phyloP scores from a whole-genome alignment of 768 basidiomycete genomes.

The Leucosporidium yakuticum region DNA sequence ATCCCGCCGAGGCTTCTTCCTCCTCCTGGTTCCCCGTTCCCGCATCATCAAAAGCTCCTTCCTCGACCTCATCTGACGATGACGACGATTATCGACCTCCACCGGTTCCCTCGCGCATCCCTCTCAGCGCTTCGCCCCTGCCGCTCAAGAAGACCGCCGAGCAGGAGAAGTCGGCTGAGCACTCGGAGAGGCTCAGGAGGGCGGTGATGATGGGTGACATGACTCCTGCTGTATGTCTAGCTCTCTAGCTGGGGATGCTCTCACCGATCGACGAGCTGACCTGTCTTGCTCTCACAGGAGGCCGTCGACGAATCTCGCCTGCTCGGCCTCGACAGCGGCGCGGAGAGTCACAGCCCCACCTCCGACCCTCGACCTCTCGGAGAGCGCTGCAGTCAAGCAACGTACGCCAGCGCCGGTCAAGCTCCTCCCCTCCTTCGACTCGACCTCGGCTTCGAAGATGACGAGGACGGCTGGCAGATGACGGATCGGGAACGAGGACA shows the following conservation, averaged over 20 bases:
- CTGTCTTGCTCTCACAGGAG: not conserved
- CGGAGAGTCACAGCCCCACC: not conserved
- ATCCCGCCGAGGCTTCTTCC: too few species aligned
- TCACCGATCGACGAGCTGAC: too few species aligned
- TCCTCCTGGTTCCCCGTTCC: too few species aligned
- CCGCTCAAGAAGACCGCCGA: too few species aligned
- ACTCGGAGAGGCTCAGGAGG: not conserved
- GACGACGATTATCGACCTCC: too few species aligned
- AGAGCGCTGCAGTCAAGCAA: not conserved
- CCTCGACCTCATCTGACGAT: too few species aligned
- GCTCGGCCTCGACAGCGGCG: not conserved
- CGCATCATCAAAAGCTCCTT: too few species aligned
- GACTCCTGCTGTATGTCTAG: not conserved
- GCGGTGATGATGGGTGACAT: constrained; percentile 3
- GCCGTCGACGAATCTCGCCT: not conserved
- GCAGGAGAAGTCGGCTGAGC: not conserved
- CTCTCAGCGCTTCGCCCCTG: too few species aligned
- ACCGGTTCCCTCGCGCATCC: too few species aligned
- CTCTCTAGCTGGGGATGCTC: not conserved
- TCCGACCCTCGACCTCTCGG: constrained; percentile 17
- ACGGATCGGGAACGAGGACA: not conserved
- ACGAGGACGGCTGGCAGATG: not conserved
- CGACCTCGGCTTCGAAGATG: not conserved
- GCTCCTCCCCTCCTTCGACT: not conserved
- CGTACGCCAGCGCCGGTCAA: not conserved